Conservation (phyloP, 441 rosid species). For the Syzygium syzygioides region DNA sequence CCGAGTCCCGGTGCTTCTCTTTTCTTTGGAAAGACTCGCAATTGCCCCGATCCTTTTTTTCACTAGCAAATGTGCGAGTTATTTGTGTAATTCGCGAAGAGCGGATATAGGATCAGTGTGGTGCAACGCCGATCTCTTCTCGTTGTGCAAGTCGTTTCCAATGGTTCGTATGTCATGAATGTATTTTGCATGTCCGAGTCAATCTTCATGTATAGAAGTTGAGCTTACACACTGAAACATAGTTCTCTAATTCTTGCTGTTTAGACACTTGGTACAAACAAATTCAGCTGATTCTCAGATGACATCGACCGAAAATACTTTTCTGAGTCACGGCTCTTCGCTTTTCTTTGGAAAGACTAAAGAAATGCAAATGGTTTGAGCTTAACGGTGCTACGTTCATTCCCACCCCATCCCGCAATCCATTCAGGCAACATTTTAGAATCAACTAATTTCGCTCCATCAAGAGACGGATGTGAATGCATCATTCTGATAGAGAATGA, state of each 20-base stretch:
- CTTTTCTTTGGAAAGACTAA: too few relatives aligned
- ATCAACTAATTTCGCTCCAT: too few relatives aligned
- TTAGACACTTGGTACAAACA: not conserved
- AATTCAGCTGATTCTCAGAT: not conserved
- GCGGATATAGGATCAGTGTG: not conserved
- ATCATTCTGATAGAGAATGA: too few relatives aligned
- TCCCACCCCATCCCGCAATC: not conserved
- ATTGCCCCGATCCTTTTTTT: not conserved
- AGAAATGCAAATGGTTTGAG: not conserved
- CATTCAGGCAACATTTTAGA: fast-evolving
- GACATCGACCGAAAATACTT: not conserved
- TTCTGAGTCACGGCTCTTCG: not conserved
- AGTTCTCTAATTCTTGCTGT: not conserved
- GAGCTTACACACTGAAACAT: fast-evolving
- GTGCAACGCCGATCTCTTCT: not conserved
- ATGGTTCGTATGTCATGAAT: fast-evolving
- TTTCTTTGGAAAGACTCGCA: not conserved
- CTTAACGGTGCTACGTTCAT: fast-evolving
- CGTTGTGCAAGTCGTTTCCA: fast-evolving
- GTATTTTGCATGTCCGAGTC: not conserved
- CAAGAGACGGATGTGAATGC: not conserved
- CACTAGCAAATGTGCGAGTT: not conserved
- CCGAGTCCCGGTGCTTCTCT: fast-evolving
- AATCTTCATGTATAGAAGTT: not conserved
- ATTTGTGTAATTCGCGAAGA: not conserved